Evolutionary conservation across 768 basidiomycete species (phyloP).

Genomic region (Leccinum imitatum): DNA sequence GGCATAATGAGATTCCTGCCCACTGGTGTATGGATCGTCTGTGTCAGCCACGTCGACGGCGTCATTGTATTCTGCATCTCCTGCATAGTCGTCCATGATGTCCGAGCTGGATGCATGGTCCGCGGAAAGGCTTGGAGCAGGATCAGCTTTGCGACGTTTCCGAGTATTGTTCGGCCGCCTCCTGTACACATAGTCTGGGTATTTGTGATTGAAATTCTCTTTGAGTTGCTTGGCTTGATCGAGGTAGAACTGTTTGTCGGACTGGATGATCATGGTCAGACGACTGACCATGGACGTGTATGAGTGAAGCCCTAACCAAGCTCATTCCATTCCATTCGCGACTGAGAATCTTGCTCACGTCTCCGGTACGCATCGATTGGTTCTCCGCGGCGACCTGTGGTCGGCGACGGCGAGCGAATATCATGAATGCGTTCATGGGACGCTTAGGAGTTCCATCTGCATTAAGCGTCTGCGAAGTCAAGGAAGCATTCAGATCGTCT

Average conservation of each 20-base stretch:
- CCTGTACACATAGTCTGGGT: conserved; percentile 89
- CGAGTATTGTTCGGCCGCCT: conserved; percentile 86
- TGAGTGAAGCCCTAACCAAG: conserved; percentile 46
- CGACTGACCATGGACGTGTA: conserved; percentile 3
- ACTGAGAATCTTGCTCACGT: conserved; percentile 85
- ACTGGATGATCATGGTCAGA: conserved; percentile 39
- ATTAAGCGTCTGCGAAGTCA: conserved; percentile 80
- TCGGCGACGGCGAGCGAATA: conserved; percentile 78
- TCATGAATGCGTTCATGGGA: conserved; percentile 95
- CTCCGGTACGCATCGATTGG: conserved; percentile 86
- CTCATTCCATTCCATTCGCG: conserved; percentile 85
- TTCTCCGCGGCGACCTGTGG: conserved; percentile 87
- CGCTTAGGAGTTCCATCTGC: conserved; percentile 86
- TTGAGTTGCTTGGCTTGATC: conserved; percentile 85
- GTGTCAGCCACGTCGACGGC: conserved; percentile 34
- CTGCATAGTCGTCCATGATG: conserved; percentile 31
- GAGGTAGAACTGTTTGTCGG: conserved; percentile 84
- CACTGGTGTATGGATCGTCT: conserved; percentile 20
- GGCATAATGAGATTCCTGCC: conserved; percentile 23
- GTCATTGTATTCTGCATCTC: conserved; percentile 36
- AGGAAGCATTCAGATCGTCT: conserved; percentile 44
- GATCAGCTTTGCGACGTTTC: conserved; percentile 51
- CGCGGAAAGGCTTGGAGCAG: conserved; percentile 27
- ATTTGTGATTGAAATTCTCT: conserved; percentile 80
- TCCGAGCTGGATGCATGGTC: conserved; percentile 34